Evolutionary conservation across 495 filamentous ascomycete genomes (phyloP).

Genomic region (Tirmania nivea): DNA sequence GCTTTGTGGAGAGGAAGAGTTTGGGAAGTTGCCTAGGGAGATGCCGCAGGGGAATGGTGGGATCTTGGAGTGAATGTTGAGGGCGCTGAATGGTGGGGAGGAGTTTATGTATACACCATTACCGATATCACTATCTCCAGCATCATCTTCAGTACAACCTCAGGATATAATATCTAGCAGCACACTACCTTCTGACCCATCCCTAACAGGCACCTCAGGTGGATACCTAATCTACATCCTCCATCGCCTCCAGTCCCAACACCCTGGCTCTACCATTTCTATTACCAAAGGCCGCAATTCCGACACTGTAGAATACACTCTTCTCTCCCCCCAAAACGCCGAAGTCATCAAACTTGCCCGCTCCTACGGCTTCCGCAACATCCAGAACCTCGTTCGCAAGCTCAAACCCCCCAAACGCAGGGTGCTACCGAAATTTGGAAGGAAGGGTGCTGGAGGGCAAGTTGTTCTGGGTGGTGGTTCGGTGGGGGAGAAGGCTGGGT

Average conservation of each 20-base stretch:
- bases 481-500: conserved; percentile 28
- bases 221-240: conserved; percentile 75
- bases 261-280: conserved; percentile 45
- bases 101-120: conserved; percentile 20
- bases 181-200: conserved; percentile 32
- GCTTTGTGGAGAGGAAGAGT: conserved; percentile 40
- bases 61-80: too few species aligned
- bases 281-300: conserved; percentile 61
- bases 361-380: conserved; percentile 94
- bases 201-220: conserved; percentile 48
- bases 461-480: conserved; percentile 4
- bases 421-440: conserved; percentile 38
- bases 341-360: conserved; percentile 58
- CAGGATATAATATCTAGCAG: conserved; percentile 25
- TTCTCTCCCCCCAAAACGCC: conserved; percentile 26
- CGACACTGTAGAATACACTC: conserved; percentile 66
- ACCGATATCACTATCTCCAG: conserved; percentile 12
- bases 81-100: too few species aligned
- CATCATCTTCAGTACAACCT: conserved; percentile 34
- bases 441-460: conserved; percentile 21
- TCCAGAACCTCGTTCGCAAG: conserved; percentile 82
- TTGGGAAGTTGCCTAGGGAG: conserved; percentile 47
- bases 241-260: conserved; percentile 39
- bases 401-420: conserved; percentile 59
- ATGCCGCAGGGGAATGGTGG: conserved; percentile 24